phyloP scores from a whole-genome alignment of 2,329 filamentous ascomycete species.

The Aspergillus sp. region DNA sequence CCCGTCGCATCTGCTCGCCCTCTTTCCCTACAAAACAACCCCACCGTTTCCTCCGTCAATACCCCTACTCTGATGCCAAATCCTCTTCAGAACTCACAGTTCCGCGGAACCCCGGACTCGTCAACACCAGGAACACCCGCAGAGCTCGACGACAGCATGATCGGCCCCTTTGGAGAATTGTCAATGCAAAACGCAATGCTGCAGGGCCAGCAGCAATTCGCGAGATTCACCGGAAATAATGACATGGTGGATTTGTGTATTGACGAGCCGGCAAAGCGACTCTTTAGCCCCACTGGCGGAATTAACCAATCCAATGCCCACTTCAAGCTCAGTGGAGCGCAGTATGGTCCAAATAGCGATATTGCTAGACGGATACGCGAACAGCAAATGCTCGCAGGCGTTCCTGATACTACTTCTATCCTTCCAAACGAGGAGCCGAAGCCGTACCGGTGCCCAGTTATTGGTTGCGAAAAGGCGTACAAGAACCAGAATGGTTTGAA shows the following conservation, averaged over 20 bases:
- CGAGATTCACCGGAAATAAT: constrained; percentile 47
- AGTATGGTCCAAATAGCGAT: constrained; percentile 75
- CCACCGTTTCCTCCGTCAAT: constrained; percentile 95
- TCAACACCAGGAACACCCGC: constrained; percentile 69
- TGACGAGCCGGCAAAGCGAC: constrained; percentile 89
- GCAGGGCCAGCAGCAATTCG: constrained; percentile 41
- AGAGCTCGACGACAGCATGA: constrained; percentile 73
- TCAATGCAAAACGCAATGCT: constrained; percentile 53
- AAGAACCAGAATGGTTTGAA: constrained; percentile 99
- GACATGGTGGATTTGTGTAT: constrained; percentile 67
- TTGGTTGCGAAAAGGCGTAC: constrained; percentile 98
- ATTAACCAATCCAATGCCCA: constrained; percentile 67
- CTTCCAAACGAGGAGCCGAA: constrained; percentile 84
- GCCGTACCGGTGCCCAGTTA: constrained; percentile 95
- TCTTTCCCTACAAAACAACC: constrained; percentile 85
- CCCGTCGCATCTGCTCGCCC: constrained; percentile 67
- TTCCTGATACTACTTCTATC: constrained; percentile 47
- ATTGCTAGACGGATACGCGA: constrained; percentile 66
- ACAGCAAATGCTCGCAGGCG: constrained; percentile 61
- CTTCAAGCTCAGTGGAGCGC: constrained; percentile 71
- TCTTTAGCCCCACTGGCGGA: constrained; percentile 82
- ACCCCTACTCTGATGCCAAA: constrained; percentile 86
- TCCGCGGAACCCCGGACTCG: constrained; percentile 60
- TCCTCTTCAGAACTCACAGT: constrained; percentile 60
- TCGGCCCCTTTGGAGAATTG: constrained; percentile 63